phyloP scores from a whole-genome alignment of 2,329 filamentous ascomycete genomes.

The Magnaporthiopsis poae region DNA sequence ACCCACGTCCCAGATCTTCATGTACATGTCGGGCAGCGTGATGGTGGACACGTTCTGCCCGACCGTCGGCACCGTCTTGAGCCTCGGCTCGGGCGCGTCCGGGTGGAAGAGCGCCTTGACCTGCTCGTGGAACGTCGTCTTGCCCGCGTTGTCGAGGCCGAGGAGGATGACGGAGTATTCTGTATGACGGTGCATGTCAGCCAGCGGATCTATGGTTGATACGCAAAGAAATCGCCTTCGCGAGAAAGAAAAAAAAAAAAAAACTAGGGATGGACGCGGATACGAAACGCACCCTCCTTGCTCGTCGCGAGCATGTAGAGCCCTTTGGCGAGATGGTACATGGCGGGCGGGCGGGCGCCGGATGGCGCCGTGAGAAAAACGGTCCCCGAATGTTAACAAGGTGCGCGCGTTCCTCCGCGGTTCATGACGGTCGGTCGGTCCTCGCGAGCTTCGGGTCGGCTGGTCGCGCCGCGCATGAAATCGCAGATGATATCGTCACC shows the following conservation, averaged over 20 bases:
- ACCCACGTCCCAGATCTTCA: conserved; percentile 97
- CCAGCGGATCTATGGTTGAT: not conserved
- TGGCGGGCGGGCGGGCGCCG: conserved; percentile 26
- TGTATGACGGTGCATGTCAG: conserved; percentile 24
- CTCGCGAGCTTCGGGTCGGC: not conserved
- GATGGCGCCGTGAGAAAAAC: not conserved
- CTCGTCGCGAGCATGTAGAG: conserved; percentile 91
- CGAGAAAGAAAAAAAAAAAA: no score
- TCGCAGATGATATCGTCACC: not conserved
- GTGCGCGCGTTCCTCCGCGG: not conserved
- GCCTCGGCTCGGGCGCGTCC: conserved; percentile 53
- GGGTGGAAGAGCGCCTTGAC: conserved; percentile 79
- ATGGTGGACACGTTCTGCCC: conserved; percentile 94
- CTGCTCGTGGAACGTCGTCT: conserved; percentile 94
- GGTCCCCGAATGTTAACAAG: not conserved
- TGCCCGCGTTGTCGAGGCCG: conserved; percentile 94
- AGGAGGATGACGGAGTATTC: conserved; percentile 96
- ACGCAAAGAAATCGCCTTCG: no score
- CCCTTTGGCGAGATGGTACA: conserved; percentile 95
- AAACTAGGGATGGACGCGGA: no score
- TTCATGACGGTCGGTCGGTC: conserved; percentile 4
- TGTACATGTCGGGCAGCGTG: conserved; percentile 82
- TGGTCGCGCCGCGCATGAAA: not conserved
- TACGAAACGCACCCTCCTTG: conserved; percentile 64
- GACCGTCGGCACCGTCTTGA: conserved; percentile 87